phyloP scores from a whole-genome alignment of 352 stramenopile genomes.

The Phytophthora europaea region DNA sequence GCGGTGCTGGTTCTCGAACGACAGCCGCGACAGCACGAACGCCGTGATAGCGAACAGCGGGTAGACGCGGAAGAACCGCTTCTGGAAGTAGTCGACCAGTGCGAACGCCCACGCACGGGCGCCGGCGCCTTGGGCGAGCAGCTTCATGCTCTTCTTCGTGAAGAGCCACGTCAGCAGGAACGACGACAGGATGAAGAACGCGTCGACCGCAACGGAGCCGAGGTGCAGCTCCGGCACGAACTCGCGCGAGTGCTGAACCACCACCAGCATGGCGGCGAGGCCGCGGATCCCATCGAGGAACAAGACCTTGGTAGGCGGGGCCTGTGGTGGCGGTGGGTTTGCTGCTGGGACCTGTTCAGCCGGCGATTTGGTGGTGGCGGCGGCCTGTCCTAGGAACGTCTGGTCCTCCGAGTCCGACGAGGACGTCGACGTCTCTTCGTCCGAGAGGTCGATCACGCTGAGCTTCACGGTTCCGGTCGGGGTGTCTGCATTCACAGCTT shows the following conservation, averaged over 20 bases:
- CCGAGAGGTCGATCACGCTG: conserved; percentile 19
- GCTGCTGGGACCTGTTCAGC: conserved; percentile 5
- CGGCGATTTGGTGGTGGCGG: conserved; percentile 10
- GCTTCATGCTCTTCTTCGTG: conserved; percentile 41
- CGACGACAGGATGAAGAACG: conserved; percentile 58
- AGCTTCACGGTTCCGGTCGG: conserved; percentile 3
- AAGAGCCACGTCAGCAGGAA: conserved; percentile 54
- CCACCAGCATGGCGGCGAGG: conserved; percentile 48
- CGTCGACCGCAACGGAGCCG: conserved; percentile 43
- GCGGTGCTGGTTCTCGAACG: conserved; percentile 32
- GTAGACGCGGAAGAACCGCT: conserved; percentile 68
- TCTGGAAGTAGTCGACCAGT: conserved; percentile 54
- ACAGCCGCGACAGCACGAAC: conserved; percentile 38
- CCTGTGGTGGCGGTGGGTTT: conserved; percentile 2
- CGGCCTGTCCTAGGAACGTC: conserved; percentile 15
- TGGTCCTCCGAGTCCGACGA: conserved; percentile 22
- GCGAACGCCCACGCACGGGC: conserved; percentile 25
- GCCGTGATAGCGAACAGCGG: conserved; percentile 55
- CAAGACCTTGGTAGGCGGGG: conserved; percentile 20
- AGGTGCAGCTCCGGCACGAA: conserved; percentile 30
- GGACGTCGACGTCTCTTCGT: conserved; percentile 19
- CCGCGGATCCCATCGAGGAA: conserved; percentile 54
- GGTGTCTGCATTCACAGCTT: not conserved
- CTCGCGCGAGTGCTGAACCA: conserved; percentile 31
- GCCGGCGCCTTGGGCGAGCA: conserved; percentile 33